Conservation (phyloP, 495 filamentous ascomycete species). For the Neurospora africana region DNA sequence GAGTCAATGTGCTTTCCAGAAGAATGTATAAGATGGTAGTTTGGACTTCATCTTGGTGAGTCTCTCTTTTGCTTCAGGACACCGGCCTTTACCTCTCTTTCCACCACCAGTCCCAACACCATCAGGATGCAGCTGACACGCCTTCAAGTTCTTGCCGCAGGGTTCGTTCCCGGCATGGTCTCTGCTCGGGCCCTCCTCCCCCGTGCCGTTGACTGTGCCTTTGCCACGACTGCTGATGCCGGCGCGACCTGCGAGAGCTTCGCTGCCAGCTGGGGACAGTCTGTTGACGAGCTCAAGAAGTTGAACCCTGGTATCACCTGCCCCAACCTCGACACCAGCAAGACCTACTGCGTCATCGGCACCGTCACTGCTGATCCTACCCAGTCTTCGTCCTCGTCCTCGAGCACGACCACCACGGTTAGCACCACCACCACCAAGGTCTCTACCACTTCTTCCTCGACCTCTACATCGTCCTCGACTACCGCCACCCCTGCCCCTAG, state of each 20-base stretch:
- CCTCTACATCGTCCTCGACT: background rate
- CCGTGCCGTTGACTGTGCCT: constrained; percentile 14
- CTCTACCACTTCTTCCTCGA: background rate
- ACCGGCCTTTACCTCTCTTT: background rate
- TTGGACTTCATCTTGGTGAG: background rate
- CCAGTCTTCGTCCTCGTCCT: background rate
- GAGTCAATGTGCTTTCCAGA: background rate
- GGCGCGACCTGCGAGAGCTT: constrained; percentile 16
- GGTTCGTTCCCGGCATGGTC: background rate
- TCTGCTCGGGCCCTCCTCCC: background rate
- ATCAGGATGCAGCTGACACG: constrained; percentile 1
- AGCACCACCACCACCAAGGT: background rate
- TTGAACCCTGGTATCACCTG: constrained; percentile 17
- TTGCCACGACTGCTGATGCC: background rate
- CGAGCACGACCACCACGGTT: constrained; percentile 8
- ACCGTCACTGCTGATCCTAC: constrained; percentile 6
- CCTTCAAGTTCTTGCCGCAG: background rate
- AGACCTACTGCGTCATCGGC: constrained; percentile 21
- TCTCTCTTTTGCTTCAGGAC: background rate
- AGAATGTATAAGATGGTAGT: background rate
- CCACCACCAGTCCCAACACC: background rate
- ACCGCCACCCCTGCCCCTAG: background rate
- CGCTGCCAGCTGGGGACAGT: constrained; percentile 13
- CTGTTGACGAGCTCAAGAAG: constrained; percentile 7
- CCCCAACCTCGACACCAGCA: constrained; percentile 6